phyloP scores from a whole-genome alignment of 2,329 filamentous ascomycete species.

The Phyllosticta citribraziliensis region DNA sequence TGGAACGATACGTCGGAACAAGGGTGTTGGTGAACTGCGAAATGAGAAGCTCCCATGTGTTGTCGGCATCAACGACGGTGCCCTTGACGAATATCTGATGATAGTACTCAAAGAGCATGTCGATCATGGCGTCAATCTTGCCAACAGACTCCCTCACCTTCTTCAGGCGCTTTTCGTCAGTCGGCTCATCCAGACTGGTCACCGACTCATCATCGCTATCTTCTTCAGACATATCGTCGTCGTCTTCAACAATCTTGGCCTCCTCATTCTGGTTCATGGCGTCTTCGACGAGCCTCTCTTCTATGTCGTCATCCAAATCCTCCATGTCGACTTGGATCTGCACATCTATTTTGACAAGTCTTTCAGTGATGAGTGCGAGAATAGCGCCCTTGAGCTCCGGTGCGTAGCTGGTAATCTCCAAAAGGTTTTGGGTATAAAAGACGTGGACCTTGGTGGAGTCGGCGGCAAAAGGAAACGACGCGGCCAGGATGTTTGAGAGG shows the following conservation, averaged over 20 bases:
- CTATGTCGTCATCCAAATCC: constrained; percentile 80
- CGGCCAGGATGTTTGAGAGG: constrained; percentile 55
- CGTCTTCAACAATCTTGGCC: constrained; percentile 39
- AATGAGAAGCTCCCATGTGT: constrained; percentile 69
- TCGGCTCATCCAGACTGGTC: constrained; percentile 50
- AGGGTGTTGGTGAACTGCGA: constrained; percentile 82
- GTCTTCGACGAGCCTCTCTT: constrained; percentile 58
- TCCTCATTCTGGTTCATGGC: constrained; percentile 22
- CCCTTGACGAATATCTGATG: constrained; percentile 60
- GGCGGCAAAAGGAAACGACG: constrained; percentile 65
- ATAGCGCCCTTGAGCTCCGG: constrained; percentile 71
- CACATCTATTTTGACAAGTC: constrained; percentile 87
- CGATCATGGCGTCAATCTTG: constrained; percentile 85
- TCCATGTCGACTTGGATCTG: constrained; percentile 92
- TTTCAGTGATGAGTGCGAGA: constrained; percentile 71
- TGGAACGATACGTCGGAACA: constrained; percentile 79
- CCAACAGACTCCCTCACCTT: constrained; percentile 71
- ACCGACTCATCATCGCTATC: constrained; percentile 55
- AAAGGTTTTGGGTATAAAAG: constrained; percentile 77
- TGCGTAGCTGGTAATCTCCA: constrained; percentile 67
- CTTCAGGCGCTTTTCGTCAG: constrained; percentile 53
- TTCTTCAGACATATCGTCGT: constrained; percentile 35
- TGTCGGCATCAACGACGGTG: constrained; percentile 46
- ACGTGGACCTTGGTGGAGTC: constrained; percentile 72
- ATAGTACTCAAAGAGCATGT: constrained; percentile 79